A percentile compares a stretch with the other conserved stretches of the same genome.
Conservation (phyloP, 2,329 filamentous ascomycete genomes). For the Scopulariopsis brevicaulis region DNA sequence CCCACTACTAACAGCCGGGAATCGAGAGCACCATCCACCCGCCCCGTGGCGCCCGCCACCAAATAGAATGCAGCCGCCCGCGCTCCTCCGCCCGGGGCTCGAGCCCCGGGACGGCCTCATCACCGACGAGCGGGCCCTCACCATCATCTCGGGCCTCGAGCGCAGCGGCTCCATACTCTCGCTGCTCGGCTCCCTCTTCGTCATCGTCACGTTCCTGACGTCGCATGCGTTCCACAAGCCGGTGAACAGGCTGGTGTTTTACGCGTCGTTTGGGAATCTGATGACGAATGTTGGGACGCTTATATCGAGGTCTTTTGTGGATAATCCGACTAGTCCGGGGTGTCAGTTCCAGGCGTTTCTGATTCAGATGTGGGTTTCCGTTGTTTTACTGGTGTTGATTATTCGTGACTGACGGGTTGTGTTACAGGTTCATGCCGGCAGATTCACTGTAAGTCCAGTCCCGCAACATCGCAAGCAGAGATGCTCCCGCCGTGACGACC, state of each 20-base stretch:
- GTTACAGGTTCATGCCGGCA: not conserved
- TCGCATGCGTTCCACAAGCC: conserved; percentile 67
- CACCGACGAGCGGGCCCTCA: conserved; percentile 16
- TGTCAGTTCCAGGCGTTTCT: conserved; percentile 69
- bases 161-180: conserved; percentile 61
- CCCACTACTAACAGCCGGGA: no score
- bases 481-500: no score
- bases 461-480: no score
- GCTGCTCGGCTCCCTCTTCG: conserved; percentile 57
- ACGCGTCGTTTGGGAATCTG: conserved; percentile 72
- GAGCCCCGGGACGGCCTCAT: not conserved
- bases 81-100: not conserved
- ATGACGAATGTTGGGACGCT: conserved; percentile 67
- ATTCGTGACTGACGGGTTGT: not conserved
- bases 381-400: not conserved
- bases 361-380: conserved; percentile 61
- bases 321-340: conserved; percentile 31
- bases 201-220: conserved; percentile 58
- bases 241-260: conserved; percentile 80
- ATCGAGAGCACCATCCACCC: no score
- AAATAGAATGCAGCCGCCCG: not conserved
- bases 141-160: conserved; percentile 50
- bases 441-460: not conserved
- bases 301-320: conserved; percentile 53
- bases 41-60: no score